These are phyloP conservation scores for Fusarium transvaalense DNA, from an alignment of 2,329 filamentous ascomycete species.

Conservation along the genomic window DNA sequence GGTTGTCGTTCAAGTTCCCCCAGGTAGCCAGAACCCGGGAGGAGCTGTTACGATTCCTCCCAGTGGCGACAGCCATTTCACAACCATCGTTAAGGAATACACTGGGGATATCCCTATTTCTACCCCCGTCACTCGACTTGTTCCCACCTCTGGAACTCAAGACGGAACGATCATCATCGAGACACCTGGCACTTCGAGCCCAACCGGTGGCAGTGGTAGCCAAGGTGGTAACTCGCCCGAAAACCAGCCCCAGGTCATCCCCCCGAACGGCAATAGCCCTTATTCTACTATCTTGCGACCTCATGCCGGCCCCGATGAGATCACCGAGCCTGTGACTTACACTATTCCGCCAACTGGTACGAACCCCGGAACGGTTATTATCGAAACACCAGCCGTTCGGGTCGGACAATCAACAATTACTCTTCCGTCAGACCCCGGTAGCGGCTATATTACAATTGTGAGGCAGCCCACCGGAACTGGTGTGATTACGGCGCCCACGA, in stretches of 20 bases:
- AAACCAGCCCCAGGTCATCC: slow-evolving; percentile 29
- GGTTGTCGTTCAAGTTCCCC: slow-evolving; percentile 36
- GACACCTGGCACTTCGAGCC: slow-evolving; percentile 24
- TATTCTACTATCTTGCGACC: slow-evolving; percentile 30
- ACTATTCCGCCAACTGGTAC: slow-evolving; percentile 25
- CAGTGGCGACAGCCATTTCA: slow-evolving; percentile 28
- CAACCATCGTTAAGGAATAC: slow-evolving; percentile 31
- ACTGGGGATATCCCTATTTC: slow-evolving; percentile 24
- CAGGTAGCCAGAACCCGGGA: slow-evolving; percentile 19
- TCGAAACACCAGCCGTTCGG: slow-evolving; percentile 28
- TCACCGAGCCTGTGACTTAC: slow-evolving; percentile 33
- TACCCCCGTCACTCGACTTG: slow-evolving; percentile 30
- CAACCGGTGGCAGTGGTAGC: not conserved
- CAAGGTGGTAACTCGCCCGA: not conserved
- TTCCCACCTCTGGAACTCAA: slow-evolving; percentile 25
- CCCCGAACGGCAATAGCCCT: slow-evolving; percentile 24
- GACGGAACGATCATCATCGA: slow-evolving; percentile 39
- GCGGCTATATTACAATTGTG: slow-evolving; percentile 32
- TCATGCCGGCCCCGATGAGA: slow-evolving; percentile 23
- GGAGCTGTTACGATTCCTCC: slow-evolving; percentile 36
- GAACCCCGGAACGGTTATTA: slow-evolving; percentile 28
- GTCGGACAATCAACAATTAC: slow-evolving; percentile 27
- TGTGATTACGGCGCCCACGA: slow-evolving; percentile 31
- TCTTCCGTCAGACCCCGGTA: slow-evolving; percentile 36
- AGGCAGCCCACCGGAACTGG: slow-evolving; percentile 15